These are phyloP conservation scores for Suillus fuscotomentosus DNA, from an alignment of 768 basidiomycete species.

Conservation along the genomic window DNA sequence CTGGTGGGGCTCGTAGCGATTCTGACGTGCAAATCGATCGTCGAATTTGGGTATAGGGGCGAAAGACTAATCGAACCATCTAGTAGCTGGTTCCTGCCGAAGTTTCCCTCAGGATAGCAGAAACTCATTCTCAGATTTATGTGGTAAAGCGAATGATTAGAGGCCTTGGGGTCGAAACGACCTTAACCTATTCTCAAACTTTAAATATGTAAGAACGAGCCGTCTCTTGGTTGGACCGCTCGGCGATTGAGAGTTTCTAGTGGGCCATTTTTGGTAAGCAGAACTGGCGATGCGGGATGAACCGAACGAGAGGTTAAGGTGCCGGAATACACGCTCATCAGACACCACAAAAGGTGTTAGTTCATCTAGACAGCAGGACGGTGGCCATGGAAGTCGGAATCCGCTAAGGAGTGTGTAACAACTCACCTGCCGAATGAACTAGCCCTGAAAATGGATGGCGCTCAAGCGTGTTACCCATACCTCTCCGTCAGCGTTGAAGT, in stretches of 20 bases:
- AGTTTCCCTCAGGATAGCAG: slow-evolving; percentile 82
- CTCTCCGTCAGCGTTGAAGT: too few relatives aligned
- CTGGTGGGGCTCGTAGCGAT: slow-evolving; percentile 93
- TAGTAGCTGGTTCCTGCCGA: slow-evolving; percentile 92
- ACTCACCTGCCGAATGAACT: too few relatives aligned
- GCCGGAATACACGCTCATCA: slow-evolving; percentile 41
- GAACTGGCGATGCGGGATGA: slow-evolving; percentile 73
- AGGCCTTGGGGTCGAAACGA: slow-evolving; percentile 86
- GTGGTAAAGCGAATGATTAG: slow-evolving; percentile 88
- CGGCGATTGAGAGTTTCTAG: slow-evolving; percentile 66
- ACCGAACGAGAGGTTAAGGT: slow-evolving; percentile 48
- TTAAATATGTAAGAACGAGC: slow-evolving; percentile 61
- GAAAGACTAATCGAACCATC: slow-evolving; percentile 95
- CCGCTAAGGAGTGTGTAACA: too few relatives aligned
- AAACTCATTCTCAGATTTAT: slow-evolving; percentile 60
- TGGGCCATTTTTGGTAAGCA: slow-evolving; percentile 75
- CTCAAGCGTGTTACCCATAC: too few relatives aligned
- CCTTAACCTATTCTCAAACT: slow-evolving; percentile 83
- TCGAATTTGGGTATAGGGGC: slow-evolving; percentile 95
- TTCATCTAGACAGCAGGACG: slow-evolving; percentile 87
- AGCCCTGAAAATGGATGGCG: too few relatives aligned
- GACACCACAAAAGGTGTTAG: slow-evolving; percentile 85
- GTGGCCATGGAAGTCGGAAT: slow-evolving; percentile 86
- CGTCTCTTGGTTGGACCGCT: slow-evolving; percentile 49
- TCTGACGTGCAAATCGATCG: slow-evolving; percentile 97